A percentile compares a stretch with the other conserved stretches of the same genome.
phyloP scores from a whole-genome alignment of 2,329 filamentous ascomycete species.

The Chalaropsis thielavioides region DNA sequence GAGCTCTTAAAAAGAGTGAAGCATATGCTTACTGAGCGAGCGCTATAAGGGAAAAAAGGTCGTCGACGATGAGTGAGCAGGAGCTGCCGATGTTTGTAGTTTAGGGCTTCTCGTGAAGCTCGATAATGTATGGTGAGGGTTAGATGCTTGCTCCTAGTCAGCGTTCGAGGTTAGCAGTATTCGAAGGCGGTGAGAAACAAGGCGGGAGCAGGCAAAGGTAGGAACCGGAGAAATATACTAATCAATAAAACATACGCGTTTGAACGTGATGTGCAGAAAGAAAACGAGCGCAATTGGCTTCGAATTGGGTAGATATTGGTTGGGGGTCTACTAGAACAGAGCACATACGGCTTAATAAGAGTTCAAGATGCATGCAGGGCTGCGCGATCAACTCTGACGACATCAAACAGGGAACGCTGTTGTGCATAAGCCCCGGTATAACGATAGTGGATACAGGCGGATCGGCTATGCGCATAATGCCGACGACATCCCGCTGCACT shows the following conservation, averaged over 20 bases:
- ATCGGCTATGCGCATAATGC: not conserved
- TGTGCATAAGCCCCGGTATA: not conserved
- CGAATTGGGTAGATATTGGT: not conserved
- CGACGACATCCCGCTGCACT: not conserved
- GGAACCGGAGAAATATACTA: not conserved
- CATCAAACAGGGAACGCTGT: not conserved
- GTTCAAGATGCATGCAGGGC: not conserved
- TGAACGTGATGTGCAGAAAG: not conserved
- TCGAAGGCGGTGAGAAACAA: not conserved
- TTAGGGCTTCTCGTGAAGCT: not conserved
- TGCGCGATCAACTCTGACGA: not conserved
- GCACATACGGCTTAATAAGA: not conserved
- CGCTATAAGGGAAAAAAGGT: not conserved
- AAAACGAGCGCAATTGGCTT: not conserved
- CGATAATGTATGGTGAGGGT: not conserved
- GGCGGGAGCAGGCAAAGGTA: not conserved
- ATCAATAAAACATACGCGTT: not conserved
- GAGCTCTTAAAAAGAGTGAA: slow-evolving; percentile 20
- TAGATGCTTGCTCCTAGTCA: not conserved
- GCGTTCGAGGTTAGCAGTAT: not conserved
- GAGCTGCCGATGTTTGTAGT: not conserved
- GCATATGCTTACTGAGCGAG: slow-evolving; percentile 18
- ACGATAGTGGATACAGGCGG: not conserved
- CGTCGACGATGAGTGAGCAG: not conserved
- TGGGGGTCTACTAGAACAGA: not conserved